Base-by-base conservation (phyloP, 495 filamentous ascomycete species). In the Xylaria curta region DNA sequence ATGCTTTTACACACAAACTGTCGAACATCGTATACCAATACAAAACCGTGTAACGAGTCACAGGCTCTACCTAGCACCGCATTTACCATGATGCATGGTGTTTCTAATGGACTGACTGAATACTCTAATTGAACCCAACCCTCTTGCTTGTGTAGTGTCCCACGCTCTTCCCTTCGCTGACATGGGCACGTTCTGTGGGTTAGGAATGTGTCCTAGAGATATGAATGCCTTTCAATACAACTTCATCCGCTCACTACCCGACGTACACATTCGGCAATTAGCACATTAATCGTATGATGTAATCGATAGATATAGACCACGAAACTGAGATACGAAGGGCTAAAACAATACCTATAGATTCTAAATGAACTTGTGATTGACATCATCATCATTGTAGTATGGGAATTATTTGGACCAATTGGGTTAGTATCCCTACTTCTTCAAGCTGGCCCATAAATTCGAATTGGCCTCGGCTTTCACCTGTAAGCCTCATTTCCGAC, bases 401-500 rank as follows among this genome's bases (percentile, higher is more conserved):
- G 21, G 58, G n/a, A 17, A 13, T 38, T 19, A n/a, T 8, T 38
- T 21, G 9, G 58, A 60, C 58, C 31, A n/a, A 38, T 38, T 36
- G n/a, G n/a, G 58, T 60, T 36, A 60, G 58, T 40, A 9, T 4
- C 15, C 24, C 7, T 40, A 12, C 17, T 17, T 60, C 26, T 49
- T 33, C 6, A 38, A 61, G n/a, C 36, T 28, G 19, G 33, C n/a
- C 17, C 59, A 61, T 61, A 24, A 61, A 61, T 6, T 44, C 17
- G 12, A 21, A 19, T 64, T 28, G 15, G n/a, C 19, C 59, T 42
- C 12, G n/a, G 62, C 24, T 47, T 33, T 33, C 42, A 65, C 62
- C 38, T 3, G 42, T 49, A 46, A 65, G 62, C 40, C 62, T 65
- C 62, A 63, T 65, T 65, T 65, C 42, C 24, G 26, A 65, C 47